Conservation (phyloP, 1,139 yeast species). For the Blastobotrys illinoisensis region DNA sequence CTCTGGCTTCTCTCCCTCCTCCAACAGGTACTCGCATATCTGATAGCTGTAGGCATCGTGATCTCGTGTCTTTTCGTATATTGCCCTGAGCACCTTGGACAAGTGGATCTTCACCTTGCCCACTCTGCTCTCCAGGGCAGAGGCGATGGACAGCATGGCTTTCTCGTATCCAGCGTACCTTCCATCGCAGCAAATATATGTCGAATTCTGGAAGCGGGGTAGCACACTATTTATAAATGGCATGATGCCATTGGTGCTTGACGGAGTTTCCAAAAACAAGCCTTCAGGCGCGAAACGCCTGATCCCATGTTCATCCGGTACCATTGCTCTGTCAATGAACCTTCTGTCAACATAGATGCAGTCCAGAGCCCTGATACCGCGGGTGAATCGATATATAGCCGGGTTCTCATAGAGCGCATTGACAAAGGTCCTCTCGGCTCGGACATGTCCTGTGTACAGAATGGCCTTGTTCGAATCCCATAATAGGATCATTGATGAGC, state of each 20-base stretch:
- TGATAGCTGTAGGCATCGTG: not conserved
- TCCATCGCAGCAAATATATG: not conserved
- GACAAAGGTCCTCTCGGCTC: constrained; percentile 56
- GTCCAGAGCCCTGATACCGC: constrained; percentile 37
- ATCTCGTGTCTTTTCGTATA: constrained; percentile 22
- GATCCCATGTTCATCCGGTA: not conserved
- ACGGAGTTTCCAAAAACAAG: not conserved
- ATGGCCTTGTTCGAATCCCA: constrained; percentile 38
- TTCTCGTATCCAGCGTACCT: constrained; percentile 2
- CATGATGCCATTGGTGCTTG: constrained; percentile 27
- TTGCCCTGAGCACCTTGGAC: constrained; percentile 26
- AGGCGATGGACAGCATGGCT: not conserved
- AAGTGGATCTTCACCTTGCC: constrained; percentile 33
- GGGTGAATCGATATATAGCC: constrained; percentile 41
- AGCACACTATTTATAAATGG: constrained; percentile 43
- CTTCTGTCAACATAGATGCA: constrained; percentile 55
- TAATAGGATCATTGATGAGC: constrained; percentile 52
- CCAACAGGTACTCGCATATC: not conserved
- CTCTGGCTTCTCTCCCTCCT: not conserved
- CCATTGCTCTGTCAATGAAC: constrained; percentile 41
- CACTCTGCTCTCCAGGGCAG: not conserved
- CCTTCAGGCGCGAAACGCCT: not conserved
- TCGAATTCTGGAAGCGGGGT: constrained; percentile 51
- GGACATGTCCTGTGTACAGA: constrained; percentile 53
- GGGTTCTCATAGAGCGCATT: constrained; percentile 38